A percentile compares a stretch with the other conserved stretches of the same genome.
These are phyloP conservation scores for Rhodomyrtus tomentosa DNA, from an alignment of 345 rosid genomes.

Conservation along the genomic window DNA sequence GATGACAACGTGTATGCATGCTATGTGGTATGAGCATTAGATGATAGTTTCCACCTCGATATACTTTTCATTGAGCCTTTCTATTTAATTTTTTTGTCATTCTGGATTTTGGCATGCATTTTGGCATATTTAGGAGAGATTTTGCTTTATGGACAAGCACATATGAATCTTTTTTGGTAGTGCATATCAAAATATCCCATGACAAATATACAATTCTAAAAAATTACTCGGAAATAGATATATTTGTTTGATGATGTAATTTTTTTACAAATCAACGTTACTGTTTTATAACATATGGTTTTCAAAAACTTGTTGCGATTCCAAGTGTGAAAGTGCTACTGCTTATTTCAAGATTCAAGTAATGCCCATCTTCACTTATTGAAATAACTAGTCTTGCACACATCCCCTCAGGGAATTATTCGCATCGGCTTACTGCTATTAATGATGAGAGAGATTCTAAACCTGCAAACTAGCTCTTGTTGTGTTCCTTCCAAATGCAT, in stretches of 20 bases:
- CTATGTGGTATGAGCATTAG: background rate
- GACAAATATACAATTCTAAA: background rate
- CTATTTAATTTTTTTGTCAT: background rate
- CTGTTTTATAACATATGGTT: background rate
- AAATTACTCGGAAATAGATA: background rate
- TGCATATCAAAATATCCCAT: background rate
- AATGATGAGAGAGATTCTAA: background rate
- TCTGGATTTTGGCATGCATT: background rate
- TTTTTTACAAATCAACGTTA: background rate
- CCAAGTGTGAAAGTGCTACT: background rate
- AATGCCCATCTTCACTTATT: background rate
- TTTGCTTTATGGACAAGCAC: background rate
- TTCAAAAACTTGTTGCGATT: background rate
- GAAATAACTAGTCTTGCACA: background rate
- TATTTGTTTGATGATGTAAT: background rate
- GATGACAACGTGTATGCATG: background rate
- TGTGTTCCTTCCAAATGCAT: background rate
- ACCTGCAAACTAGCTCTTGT: background rate
- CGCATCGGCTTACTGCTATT: background rate
- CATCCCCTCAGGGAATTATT: background rate
- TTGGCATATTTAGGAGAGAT: background rate
- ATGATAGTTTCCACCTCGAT: background rate
- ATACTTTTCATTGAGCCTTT: background rate
- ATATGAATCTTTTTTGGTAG: background rate
- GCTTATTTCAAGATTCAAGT: background rate